A percentile compares a stretch with the other conserved stretches of the same genome.
These are phyloP conservation scores for Aspergillus sp. DNA, from an alignment of 2,329 filamentous ascomycete species.

Conservation along the genomic window DNA sequence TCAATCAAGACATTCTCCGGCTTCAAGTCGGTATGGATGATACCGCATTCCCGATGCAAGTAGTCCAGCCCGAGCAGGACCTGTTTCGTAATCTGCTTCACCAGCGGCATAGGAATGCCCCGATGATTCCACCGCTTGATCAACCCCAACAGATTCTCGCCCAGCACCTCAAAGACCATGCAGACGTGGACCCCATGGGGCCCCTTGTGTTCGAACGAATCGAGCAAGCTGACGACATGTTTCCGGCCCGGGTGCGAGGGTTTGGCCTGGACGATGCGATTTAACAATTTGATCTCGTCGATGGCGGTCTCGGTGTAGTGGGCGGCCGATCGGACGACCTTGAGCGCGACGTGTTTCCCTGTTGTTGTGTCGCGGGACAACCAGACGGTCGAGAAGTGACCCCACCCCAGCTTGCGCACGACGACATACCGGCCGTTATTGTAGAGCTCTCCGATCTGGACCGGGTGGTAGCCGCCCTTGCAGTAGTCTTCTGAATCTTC, in stretches of 20 bases:
- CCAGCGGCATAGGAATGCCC: conserved; percentile 92
- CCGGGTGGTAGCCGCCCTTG: conserved; percentile 97
- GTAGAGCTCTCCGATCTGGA: conserved; percentile 92
- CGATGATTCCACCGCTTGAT: conserved; percentile 99
- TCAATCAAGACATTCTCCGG: conserved; percentile 98
- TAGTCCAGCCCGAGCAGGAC: conserved; percentile 95
- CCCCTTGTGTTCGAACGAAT: conserved; percentile 97
- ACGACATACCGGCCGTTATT: conserved; percentile 97
- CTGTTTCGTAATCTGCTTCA: conserved; percentile 99
- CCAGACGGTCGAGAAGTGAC: conserved; percentile 98
- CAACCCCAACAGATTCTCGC: conserved; percentile 89
- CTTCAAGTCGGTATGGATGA: conserved; percentile 97
- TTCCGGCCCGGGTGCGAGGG: conserved; percentile 90
- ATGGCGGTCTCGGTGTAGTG: conserved; percentile 99
- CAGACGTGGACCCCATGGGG: conserved; percentile 96
- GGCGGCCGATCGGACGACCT: conserved; percentile 94
- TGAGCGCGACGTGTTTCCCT: conserved; percentile 93
- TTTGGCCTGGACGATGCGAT: conserved; percentile 94
- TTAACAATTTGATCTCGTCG: conserved; percentile 97
- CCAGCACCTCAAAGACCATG: conserved; percentile 98
- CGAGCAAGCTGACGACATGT: conserved; percentile 93
- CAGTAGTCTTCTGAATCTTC: conserved; percentile 99
- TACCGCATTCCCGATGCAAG: conserved; percentile 94
- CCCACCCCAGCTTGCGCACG: conserved; percentile 95
- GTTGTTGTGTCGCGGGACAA: conserved; percentile 80